Base-by-base conservation (phyloP, 768 basidiomycete genomes). In the Dictyophora rubrovolvata region DNA sequence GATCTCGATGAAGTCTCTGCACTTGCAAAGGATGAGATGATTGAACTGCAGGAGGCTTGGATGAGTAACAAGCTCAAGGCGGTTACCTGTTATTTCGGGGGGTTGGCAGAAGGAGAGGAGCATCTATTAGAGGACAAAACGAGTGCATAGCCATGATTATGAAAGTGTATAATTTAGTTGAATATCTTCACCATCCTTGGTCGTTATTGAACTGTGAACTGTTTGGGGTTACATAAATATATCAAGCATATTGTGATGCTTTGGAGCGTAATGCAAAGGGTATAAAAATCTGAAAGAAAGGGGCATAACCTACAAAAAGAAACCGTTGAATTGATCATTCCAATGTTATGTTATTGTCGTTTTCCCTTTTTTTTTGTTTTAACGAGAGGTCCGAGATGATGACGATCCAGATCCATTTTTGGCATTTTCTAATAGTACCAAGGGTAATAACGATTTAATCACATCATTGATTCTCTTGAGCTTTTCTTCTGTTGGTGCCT, bases 11-110 rank as follows among this genome's bases (percentile, higher is more conserved):
- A 98, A 67, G 77, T 96, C 46, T 79, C 85, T 0, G 72, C 65
- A 0, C 70, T 89, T 48, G 68, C 81, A 35, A 22, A 22, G 53
- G 51, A 17, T 12, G 57, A 53, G 21, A 35, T 17, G 50, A 59
- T 59, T 20, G 95, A 97, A 70, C 79, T 97, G 7, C 93, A 98
- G 68, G 95, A 98, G 71, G 91, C 91, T 69, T 97, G 93, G 93
- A 95, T 91, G 86, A 87, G 92, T 1, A 77, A 76, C 10, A 95
- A 95, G 74, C 71, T 98, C 48, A 98, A 97, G 68, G 95, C 94
- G 0, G 71, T 98, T 55, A 96, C 92, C 0, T 93, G 90, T 69
- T 95, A 96, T 69, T 96, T 86, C 71, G 95, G 95, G 7, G 91
- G 91, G 12, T 72, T 97, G 48, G 87, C 73, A 9, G 69, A 70